phyloP scores from a whole-genome alignment of 352 stramenopile species.

The Thraustotheca clavata region DNA sequence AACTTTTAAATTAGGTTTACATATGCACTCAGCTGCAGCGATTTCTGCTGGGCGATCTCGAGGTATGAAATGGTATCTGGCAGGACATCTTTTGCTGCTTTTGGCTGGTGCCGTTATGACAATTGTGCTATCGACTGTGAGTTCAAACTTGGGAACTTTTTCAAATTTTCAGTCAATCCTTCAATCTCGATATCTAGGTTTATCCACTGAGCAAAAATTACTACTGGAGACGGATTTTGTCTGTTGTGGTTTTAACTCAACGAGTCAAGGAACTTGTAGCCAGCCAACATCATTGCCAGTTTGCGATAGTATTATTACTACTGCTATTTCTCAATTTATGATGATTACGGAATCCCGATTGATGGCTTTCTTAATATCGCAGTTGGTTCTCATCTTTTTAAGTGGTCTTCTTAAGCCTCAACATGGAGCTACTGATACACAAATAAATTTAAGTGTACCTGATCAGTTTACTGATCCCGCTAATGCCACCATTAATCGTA shows the following conservation, averaged over 20 bases:
- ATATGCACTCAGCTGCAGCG: constrained; percentile 26
- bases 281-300: background rate
- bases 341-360: constrained; percentile 1
- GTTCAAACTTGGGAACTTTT: constrained; percentile 31
- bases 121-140: constrained; percentile 28
- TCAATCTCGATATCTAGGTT: constrained; percentile 27
- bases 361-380: background rate
- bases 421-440: background rate
- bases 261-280: constrained; percentile 22
- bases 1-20: constrained; percentile 22
- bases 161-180: constrained; percentile 29
- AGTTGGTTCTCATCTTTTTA: background rate
- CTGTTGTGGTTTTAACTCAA: constrained; percentile 38
- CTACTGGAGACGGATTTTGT: constrained; percentile 35
- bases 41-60: constrained; percentile 28
- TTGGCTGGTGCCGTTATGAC: constrained; percentile 26
- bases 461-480: constrained; percentile 6
- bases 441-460: background rate
- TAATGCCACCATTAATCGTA: background rate
- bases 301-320: background rate
- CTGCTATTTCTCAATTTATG: constrained; percentile 1
- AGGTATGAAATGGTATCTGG: constrained; percentile 30
- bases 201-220: constrained; percentile 25
- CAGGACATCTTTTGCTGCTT: constrained; percentile 28
- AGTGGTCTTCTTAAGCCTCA: background rate